A percentile compares a stretch with the other conserved stretches of the same genome.
phyloP scores from a whole-genome alignment of 441 rosid genomes.

The Hypseocharis bilobata region DNA sequence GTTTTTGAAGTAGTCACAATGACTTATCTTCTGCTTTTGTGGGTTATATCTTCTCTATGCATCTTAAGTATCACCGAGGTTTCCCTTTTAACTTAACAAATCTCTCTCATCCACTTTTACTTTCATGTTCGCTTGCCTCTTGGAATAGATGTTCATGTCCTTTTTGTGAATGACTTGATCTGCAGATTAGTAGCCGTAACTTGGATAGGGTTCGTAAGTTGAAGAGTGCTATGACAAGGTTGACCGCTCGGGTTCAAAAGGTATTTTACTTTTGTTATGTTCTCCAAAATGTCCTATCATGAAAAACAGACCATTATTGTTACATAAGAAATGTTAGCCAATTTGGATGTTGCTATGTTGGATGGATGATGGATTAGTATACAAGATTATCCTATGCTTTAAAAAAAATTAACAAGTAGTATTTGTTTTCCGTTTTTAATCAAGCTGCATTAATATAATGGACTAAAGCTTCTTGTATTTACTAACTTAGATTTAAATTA shows the following conservation, averaged over 20 bases:
- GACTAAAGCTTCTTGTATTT: too few species aligned
- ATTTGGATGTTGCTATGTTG: too few species aligned
- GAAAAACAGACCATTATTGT: too few species aligned
- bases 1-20: neutral
- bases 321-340: too few species aligned
- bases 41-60: neutral
- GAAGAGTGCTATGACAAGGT: slow-evolving; percentile 93
- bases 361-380: too few species aligned
- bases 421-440: too few species aligned
- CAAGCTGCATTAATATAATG: too few species aligned
- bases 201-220: slow-evolving; percentile 89
- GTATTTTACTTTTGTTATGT: slow-evolving; percentile 21
- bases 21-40: neutral
- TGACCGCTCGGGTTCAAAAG: slow-evolving; percentile 94
- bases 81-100: neutral
- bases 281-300: neutral
- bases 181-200: slow-evolving; percentile 90
- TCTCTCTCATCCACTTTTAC: neutral
- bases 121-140: slow-evolving; percentile 1
- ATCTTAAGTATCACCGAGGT: neutral
- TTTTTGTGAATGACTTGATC: neutral
- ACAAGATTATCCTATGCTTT: too few species aligned
- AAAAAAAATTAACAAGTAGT: too few species aligned
- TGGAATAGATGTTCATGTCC: neutral
- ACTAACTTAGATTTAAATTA: too few species aligned